Conservation (phyloP, 2,329 filamentous ascomycete genomes). For the Aspergillus sp. region DNA sequence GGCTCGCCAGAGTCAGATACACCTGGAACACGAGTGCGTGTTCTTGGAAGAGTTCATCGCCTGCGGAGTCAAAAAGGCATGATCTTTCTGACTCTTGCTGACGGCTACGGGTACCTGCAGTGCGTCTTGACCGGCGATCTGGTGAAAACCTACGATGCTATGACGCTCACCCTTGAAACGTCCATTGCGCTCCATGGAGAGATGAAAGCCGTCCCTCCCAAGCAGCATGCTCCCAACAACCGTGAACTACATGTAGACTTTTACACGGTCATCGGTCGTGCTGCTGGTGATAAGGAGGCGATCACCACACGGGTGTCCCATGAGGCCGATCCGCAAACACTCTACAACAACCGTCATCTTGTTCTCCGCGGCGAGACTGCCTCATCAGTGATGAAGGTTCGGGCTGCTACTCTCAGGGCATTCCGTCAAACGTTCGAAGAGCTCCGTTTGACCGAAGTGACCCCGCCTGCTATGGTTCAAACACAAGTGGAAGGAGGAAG, state of each 20-base stretch:
- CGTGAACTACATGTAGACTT: slow-evolving; percentile 90
- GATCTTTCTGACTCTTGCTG: slow-evolving; percentile 81
- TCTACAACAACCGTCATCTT: slow-evolving; percentile 81
- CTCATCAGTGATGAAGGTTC: slow-evolving; percentile 83
- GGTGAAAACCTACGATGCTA: slow-evolving; percentile 86
- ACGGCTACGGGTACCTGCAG: slow-evolving; percentile 83
- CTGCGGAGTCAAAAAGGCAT: slow-evolving; percentile 79
- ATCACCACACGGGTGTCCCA: slow-evolving; percentile 79
- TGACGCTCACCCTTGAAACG: slow-evolving; percentile 84
- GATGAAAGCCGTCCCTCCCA: slow-evolving; percentile 76
- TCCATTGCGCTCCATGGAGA: slow-evolving; percentile 81
- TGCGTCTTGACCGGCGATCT: slow-evolving; percentile 79
- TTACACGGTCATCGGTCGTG: slow-evolving; percentile 75
- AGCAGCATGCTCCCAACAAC: slow-evolving; percentile 75
- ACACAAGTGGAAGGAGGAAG: slow-evolving; percentile 92
- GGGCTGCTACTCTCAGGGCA: slow-evolving; percentile 75
- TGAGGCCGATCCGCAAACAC: slow-evolving; percentile 68
- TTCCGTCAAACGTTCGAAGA: slow-evolving; percentile 80
- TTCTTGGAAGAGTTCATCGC: slow-evolving; percentile 80
- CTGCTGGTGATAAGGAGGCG: slow-evolving; percentile 83
- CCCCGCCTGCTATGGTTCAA: slow-evolving; percentile 86
- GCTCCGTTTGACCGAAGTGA: slow-evolving; percentile 75
- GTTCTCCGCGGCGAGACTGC: slow-evolving; percentile 80
- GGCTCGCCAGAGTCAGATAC: slow-evolving; percentile 57
- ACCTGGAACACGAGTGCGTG: slow-evolving; percentile 71